Conservation (phyloP, 2,329 filamentous ascomycete genomes). For the Epichloe festucae region DNA sequence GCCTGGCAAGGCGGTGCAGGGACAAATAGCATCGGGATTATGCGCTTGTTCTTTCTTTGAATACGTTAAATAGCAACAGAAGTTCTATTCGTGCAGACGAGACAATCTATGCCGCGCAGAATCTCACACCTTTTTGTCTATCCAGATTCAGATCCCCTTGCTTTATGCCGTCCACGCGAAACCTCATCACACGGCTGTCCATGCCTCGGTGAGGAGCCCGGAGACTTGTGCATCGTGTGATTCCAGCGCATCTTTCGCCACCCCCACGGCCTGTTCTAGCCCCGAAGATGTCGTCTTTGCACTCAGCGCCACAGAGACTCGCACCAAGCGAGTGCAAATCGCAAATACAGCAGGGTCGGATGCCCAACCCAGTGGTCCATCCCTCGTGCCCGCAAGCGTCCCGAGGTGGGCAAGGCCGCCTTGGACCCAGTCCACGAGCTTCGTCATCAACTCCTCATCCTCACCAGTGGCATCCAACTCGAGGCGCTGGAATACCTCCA, state of each 20-base stretch:
- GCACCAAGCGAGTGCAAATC: constrained; percentile 37
- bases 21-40: too few species aligned
- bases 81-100: too few species aligned
- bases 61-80: too few species aligned
- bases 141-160: neutral
- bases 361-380: constrained; percentile 62
- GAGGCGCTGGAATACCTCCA: constrained; percentile 29
- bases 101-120: too few species aligned
- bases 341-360: constrained; percentile 56
- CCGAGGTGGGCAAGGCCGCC: constrained; percentile 34
- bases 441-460: constrained; percentile 15
- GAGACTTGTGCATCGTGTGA: constrained; percentile 12
- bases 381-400: constrained; percentile 24
- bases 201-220: constrained; percentile 14
- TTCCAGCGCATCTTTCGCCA: constrained; percentile 3
- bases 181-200: neutral
- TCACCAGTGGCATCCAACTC: constrained; percentile 8
- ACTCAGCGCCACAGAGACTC: constrained; percentile 23
- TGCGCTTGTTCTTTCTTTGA: too few species aligned
- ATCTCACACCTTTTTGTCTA: neutral
- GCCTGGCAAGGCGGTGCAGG: too few species aligned
- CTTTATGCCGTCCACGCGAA: neutral
- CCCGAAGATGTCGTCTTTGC: constrained; percentile 1
- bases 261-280: constrained; percentile 7
- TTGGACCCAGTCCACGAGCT: constrained; percentile 33